Evolutionary conservation across 73 alveolate genomes (phyloP).

Genomic region (Halteria grandinella): DNA sequence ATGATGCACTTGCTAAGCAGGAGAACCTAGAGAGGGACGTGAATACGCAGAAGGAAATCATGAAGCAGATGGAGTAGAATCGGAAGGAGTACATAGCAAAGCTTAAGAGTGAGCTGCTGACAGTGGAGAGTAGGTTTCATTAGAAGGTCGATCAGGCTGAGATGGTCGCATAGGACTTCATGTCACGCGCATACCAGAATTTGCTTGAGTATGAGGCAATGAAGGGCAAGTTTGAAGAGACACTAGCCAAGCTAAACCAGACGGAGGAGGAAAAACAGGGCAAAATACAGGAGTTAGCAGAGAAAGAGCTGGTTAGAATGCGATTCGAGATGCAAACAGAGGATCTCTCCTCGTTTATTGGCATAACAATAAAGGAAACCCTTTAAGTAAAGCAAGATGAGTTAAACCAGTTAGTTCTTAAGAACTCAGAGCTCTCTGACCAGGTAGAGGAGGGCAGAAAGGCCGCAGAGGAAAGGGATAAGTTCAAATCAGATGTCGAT

Average conservation of each 20-base stretch:
- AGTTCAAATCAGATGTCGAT: neutral
- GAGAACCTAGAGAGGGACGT: constrained; percentile 61
- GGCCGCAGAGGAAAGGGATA: neutral
- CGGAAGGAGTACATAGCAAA: constrained; percentile 30
- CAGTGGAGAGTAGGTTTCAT: constrained; percentile 23
- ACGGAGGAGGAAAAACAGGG: neutral
- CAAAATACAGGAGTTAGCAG: neutral
- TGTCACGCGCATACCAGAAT: constrained; percentile 19
- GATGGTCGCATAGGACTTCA: constrained; percentile 38
- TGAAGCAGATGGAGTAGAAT: constrained; percentile 10
- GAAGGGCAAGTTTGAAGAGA: neutral
- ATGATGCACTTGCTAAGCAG: constrained; percentile 20
- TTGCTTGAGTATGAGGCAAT: neutral
- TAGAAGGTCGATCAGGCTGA: neutral
- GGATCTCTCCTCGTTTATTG: too few relatives aligned
- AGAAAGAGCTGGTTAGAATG: neutral
- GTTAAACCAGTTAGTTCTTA: too few relatives aligned
- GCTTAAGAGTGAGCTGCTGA: constrained; percentile 43
- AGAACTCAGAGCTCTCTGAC: neutral
- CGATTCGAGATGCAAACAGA: constrained; percentile 27
- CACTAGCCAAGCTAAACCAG: neutral
- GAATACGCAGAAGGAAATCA: constrained; percentile 35
- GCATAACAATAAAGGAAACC: too few relatives aligned
- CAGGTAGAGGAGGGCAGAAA: neutral
- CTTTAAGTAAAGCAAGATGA: too few relatives aligned